Conservation (phyloP, 495 filamentous ascomycete species). For the Penicillium pulvis region DNA sequence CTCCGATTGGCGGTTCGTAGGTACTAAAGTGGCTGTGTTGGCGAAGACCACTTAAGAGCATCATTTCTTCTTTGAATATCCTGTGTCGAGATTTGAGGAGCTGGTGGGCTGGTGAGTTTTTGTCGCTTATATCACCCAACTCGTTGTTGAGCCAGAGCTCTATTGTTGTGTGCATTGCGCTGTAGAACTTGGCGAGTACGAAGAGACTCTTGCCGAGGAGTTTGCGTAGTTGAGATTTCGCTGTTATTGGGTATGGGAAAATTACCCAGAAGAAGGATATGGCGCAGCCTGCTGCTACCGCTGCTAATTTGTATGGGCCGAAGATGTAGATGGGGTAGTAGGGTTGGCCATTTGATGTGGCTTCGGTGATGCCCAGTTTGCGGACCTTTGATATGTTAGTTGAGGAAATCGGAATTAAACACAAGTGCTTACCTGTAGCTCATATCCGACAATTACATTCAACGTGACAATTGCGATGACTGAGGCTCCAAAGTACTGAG, state of each 20-base stretch:
- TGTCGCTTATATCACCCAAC: conserved; percentile 53
- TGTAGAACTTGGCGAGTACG: conserved; percentile 72
- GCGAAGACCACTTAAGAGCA: conserved; percentile 34
- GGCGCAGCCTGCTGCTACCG: conserved; percentile 65
- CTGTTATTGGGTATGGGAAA: conserved; percentile 71
- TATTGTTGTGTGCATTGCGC: conserved; percentile 67
- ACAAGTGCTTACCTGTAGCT: conserved; percentile 58
- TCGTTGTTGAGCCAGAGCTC: conserved; percentile 56
- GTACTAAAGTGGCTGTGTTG: conserved; percentile 37
- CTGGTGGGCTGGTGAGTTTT: conserved; percentile 19
- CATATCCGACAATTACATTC: conserved; percentile 73
- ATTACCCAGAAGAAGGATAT: conserved; percentile 80
- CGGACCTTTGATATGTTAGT: conserved; percentile 44
- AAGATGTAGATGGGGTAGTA: conserved; percentile 69
- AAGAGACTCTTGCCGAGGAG: conserved; percentile 68
- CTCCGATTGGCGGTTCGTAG: conserved; percentile 40
- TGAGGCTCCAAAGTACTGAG: conserved; percentile 58
- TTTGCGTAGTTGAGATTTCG: conserved; percentile 65
- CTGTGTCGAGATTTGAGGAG: conserved; percentile 28
- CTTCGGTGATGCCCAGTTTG: conserved; percentile 59
- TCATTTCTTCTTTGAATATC: conserved; percentile 38
- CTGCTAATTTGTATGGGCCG: conserved; percentile 69
- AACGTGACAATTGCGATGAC: conserved; percentile 67
- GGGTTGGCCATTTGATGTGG: conserved; percentile 64
- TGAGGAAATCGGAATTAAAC: neutral